These are phyloP conservation scores for Neurospora hispaniola DNA, from an alignment of 495 filamentous ascomycete genomes.

Conservation along the genomic window DNA sequence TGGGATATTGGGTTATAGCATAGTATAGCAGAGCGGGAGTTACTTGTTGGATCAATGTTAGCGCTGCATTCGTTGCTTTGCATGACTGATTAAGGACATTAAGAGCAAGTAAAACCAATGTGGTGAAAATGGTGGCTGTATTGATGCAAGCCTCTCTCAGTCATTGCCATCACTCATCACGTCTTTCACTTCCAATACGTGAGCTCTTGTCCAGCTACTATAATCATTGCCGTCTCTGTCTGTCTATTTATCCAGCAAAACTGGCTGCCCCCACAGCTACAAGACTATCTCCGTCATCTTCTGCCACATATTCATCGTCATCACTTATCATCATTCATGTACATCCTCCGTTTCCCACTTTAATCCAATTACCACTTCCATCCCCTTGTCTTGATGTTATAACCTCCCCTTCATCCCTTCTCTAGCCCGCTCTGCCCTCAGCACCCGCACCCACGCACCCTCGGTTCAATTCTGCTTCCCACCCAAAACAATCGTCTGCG, in stretches of 20 bases:
- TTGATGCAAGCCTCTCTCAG: neutral
- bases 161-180: neutral
- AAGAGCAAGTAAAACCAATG: neutral
- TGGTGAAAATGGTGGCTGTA: neutral
- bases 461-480: neutral
- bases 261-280: neutral
- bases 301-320: neutral
- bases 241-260: neutral
- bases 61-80: neutral
- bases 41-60: neutral
- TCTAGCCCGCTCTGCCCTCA: too few species aligned
- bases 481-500: conserved; percentile 51
- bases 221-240: neutral
- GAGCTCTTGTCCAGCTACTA: neutral
- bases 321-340: neutral
- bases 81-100: neutral
- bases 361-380: neutral
- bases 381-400: too few species aligned
- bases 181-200: neutral
- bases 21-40: neutral
- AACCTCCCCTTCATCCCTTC: too few species aligned
- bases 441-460: too few species aligned
- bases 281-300: neutral
- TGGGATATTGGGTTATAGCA: neutral
- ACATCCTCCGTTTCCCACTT: neutral